These are phyloP conservation scores for Suillus discolor DNA, from an alignment of 768 basidiomycete genomes.

Conservation along the genomic window DNA sequence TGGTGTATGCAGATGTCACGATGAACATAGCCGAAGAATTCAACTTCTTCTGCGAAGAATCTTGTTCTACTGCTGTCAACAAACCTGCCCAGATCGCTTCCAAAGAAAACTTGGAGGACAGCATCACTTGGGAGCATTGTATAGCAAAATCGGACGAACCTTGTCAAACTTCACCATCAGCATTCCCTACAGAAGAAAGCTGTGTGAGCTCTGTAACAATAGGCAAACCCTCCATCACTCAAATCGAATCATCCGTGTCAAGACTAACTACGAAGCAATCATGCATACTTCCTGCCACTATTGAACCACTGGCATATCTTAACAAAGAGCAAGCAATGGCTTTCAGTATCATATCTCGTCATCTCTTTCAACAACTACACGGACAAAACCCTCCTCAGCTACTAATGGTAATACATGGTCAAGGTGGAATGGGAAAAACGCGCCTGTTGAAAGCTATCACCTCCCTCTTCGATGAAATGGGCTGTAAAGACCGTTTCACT, in stretches of 20 bases:
- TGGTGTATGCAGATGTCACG: not conserved
- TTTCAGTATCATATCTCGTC: conserved; percentile 37
- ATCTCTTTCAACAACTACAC: conserved; percentile 17
- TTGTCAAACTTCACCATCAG: not conserved
- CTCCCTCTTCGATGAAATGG: conserved; percentile 26
- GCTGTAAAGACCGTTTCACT: not conserved
- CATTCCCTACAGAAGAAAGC: no score
- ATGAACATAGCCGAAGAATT: not conserved
- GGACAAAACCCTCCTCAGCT: conserved; percentile 26
- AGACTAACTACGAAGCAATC: no score
- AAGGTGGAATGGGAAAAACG: conserved; percentile 25
- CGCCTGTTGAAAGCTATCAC: conserved; percentile 38
- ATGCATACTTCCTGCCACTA: no score
- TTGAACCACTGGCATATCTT: not conserved
- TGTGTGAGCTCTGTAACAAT: no score
- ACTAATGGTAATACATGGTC: conserved; percentile 40
- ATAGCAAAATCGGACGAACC: no score
- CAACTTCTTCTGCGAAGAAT: not conserved
- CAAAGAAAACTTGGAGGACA: not conserved
- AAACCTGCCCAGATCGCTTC: no score
- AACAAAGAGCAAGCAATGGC: conserved; percentile 19
- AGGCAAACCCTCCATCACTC: no score
- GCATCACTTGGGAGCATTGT: no score
- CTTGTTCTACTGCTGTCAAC: not conserved
- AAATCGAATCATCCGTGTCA: no score